phyloP scores from a whole-genome alignment of 768 basidiomycete genomes.

The Phlebiopsis flavidoalba region DNA sequence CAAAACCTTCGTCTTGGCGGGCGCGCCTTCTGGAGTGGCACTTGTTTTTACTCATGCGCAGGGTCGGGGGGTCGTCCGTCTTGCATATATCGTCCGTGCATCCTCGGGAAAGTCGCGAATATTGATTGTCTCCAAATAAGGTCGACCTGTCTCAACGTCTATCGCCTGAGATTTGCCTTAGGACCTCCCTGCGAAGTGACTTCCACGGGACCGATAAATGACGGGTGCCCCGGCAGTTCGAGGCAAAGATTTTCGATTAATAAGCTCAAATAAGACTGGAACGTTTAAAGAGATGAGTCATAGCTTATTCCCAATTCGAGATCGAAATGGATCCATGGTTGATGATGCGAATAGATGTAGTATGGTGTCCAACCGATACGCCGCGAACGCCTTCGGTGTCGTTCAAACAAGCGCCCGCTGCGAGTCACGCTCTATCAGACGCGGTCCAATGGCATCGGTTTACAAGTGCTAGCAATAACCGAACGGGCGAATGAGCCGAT shows the following conservation, averaged over 20 bases:
- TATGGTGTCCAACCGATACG: background rate
- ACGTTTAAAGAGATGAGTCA: conserved; percentile 62
- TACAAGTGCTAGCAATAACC: background rate
- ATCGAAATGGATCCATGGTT: conserved; percentile 90
- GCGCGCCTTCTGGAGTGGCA: conserved; percentile 16
- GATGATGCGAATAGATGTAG: background rate
- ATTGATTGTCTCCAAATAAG: no score
- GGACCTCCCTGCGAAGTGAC: conserved; percentile 85
- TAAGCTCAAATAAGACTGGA: conserved; percentile 63
- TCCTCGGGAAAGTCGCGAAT: conserved; percentile 94
- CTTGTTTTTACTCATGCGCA: conserved; percentile 15
- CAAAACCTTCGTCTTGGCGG: conserved; percentile 74
- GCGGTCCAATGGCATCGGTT: background rate
- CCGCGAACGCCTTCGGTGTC: background rate
- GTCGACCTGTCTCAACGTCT: conserved; percentile 86
- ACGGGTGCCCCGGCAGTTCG: conserved; percentile 73
- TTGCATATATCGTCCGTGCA: no score
- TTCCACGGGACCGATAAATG: conserved; percentile 90
- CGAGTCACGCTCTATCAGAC: background rate
- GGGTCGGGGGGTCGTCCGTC: no score
- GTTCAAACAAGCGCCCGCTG: background rate
- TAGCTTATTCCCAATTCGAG: conserved; percentile 90
- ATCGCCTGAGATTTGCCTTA: conserved; percentile 75
- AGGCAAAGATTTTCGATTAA: conserved; percentile 77
- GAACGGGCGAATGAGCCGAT: background rate